Percentiles rank a stretch among this genome's conserved stretches.
Conservation (phyloP, 106 monocot species). For the Acorus calamus region DNA sequence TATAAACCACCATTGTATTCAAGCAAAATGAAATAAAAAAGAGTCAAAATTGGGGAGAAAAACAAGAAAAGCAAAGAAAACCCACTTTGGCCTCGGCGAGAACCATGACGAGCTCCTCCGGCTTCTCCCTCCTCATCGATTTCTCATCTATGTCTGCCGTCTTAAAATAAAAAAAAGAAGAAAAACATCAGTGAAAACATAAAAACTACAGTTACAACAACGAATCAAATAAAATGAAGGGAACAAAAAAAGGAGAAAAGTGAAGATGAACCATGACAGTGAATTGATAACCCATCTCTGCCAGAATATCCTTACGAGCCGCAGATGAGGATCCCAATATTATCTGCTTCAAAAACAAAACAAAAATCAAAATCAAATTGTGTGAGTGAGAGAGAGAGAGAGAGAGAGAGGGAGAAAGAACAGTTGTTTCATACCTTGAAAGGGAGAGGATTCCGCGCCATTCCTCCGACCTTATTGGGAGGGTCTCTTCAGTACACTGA, state of each 20-base stretch:
- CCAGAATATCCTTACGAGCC: slow-evolving; percentile 45
- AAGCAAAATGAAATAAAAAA: no score
- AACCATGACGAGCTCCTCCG: slow-evolving; percentile 63
- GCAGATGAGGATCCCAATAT: slow-evolving; percentile 72
- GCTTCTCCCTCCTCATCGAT: slow-evolving; percentile 41
- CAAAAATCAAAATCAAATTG: no score
- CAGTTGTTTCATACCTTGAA: no score
- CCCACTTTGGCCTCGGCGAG: slow-evolving; percentile 55
- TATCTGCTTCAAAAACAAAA: slow-evolving; percentile 21
- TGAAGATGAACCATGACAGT: slow-evolving; percentile 36
- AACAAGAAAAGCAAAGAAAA: background rate
- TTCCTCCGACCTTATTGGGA: no score
- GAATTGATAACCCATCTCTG: slow-evolving; percentile 75
- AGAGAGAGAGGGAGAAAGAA: no score
- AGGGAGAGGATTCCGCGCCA: no score
- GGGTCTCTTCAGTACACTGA: no score
- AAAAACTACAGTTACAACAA: background rate
- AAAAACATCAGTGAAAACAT: background rate
- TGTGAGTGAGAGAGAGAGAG: no score
- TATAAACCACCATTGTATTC: no score
- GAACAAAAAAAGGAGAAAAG: background rate
- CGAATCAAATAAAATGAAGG: background rate
- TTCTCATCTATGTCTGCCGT: slow-evolving; percentile 74
- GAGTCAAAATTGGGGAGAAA: background rate
- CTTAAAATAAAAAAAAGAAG: slow-evolving; percentile 7